phyloP scores from a whole-genome alignment of 2,329 filamentous ascomycete genomes.

The Pseudopithomyces chartarum region DNA sequence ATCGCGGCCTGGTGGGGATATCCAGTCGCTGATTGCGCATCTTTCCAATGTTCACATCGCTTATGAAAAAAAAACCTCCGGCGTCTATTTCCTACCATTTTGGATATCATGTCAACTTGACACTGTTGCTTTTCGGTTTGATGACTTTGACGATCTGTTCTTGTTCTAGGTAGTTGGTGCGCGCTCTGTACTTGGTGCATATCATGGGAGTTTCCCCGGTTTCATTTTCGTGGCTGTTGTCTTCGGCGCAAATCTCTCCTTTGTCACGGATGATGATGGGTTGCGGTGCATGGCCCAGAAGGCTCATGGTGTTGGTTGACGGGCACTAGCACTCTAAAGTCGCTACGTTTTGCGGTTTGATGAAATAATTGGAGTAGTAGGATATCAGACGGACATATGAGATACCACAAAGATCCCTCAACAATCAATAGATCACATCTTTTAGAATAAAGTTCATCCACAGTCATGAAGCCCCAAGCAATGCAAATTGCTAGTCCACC shows the following conservation, averaged over 20 bases:
- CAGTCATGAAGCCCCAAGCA: not conserved
- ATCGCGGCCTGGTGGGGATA: not conserved
- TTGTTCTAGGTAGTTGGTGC: constrained; percentile 10
- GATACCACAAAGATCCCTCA: not conserved
- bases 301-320: too few species aligned
- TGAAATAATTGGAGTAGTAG: not conserved
- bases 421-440: not conserved
- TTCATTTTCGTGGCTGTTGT: not conserved
- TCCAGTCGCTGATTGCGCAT: constrained; percentile 4
- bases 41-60: constrained; percentile 8
- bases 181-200: constrained; percentile 23
- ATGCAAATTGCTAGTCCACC: too few species aligned
- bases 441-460: not conserved
- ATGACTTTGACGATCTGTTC: constrained; percentile 31
- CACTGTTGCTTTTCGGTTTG: constrained; percentile 19
- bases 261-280: not conserved
- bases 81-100: constrained; percentile 8
- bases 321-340: too few species aligned
- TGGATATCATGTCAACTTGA: constrained; percentile 18
- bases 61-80: constrained; percentile 5
- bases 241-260: not conserved
- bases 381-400: not conserved
- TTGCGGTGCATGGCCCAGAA: too few species aligned
- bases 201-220: constrained; percentile 13
- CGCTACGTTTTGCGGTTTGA: not conserved